Evolutionary conservation across 2,329 filamentous ascomycete species (phyloP).

Genomic region (Aspergillus ochraceoroseus): DNA sequence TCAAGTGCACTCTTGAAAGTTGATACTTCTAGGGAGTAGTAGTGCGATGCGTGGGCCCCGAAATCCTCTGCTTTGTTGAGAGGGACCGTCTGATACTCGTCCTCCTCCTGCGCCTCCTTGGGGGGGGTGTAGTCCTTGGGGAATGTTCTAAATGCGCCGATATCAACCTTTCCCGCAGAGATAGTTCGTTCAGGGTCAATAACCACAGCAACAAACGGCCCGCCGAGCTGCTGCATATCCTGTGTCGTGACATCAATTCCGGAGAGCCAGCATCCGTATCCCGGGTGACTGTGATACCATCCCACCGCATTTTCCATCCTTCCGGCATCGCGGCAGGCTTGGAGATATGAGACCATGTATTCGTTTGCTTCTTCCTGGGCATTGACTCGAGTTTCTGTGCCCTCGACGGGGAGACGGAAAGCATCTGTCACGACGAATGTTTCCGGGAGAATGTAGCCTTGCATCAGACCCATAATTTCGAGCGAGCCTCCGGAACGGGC

Average conservation of each 20-base stretch:
- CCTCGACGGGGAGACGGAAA: slow-evolving; percentile 89
- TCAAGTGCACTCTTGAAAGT: slow-evolving; percentile 95
- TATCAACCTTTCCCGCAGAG: slow-evolving; percentile 90
- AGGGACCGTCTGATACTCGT: slow-evolving; percentile 59
- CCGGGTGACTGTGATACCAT: slow-evolving; percentile 97
- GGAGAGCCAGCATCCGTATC: slow-evolving; percentile 95
- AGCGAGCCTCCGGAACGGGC: slow-evolving; percentile 87
- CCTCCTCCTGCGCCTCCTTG: slow-evolving; percentile 44
- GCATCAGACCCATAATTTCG: slow-evolving; percentile 98
- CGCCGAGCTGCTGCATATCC: slow-evolving; percentile 78
- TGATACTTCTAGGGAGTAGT: slow-evolving; percentile 86
- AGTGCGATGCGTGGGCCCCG: slow-evolving; percentile 81
- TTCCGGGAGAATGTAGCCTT: slow-evolving; percentile 81
- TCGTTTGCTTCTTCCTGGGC: slow-evolving; percentile 94
- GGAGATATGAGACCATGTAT: slow-evolving; percentile 85
- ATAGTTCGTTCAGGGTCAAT: slow-evolving; percentile 96
- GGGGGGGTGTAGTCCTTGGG: slow-evolving; percentile 65
- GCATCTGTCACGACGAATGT: slow-evolving; percentile 88
- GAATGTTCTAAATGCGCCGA: slow-evolving; percentile 91
- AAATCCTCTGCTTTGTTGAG: slow-evolving; percentile 94
- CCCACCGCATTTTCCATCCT: slow-evolving; percentile 88
- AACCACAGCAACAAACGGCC: slow-evolving; percentile 92
- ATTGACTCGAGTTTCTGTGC: slow-evolving; percentile 97
- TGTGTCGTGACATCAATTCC: slow-evolving; percentile 94
- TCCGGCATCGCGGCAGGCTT: slow-evolving; percentile 67